Evolutionary conservation across 179 eudicot species (phyloP).

Genomic region (Drosera spatulata): DNA sequence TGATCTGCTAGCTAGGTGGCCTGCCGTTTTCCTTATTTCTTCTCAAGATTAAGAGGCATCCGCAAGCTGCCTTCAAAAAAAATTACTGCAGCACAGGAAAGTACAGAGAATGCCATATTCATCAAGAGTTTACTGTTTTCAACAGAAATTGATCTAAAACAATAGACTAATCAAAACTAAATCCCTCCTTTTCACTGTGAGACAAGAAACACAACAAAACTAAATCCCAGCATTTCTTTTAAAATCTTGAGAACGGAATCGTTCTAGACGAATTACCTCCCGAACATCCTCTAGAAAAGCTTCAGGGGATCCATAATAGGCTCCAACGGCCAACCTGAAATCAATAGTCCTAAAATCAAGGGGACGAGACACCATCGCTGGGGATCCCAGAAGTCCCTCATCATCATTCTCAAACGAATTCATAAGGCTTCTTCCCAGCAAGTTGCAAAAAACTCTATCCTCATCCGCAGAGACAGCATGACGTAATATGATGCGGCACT

Average conservation of each 20-base stretch:
- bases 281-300: constrained; percentile 87
- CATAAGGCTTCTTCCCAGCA: constrained; percentile 55
- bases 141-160: no score
- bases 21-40: no score
- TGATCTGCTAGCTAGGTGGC: no score
- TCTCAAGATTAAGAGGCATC: no score
- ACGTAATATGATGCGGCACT: constrained; percentile 80
- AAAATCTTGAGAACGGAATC: background rate
- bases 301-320: constrained; percentile 77
- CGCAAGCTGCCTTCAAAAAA: no score
- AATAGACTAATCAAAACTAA: no score
- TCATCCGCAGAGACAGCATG: constrained; percentile 54
- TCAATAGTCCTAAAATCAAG: constrained; percentile 90
- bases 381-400: constrained; percentile 80
- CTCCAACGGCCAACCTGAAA: constrained; percentile 77
- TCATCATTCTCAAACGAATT: constrained; percentile 63
- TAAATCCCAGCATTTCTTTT: background rate
- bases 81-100: no score
- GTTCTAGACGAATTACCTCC: constrained; percentile 36
- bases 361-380: constrained; percentile 82
- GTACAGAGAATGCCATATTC: no score
- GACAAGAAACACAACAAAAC: background rate
- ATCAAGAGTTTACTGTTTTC: no score
- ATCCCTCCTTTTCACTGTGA: no score
- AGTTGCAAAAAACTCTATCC: constrained; percentile 70